Evolutionary conservation across 2,329 filamentous ascomycete species (phyloP), one percentile per base, ranked within the genome.

Genomic region (Fusarium irregulare): DNA sequence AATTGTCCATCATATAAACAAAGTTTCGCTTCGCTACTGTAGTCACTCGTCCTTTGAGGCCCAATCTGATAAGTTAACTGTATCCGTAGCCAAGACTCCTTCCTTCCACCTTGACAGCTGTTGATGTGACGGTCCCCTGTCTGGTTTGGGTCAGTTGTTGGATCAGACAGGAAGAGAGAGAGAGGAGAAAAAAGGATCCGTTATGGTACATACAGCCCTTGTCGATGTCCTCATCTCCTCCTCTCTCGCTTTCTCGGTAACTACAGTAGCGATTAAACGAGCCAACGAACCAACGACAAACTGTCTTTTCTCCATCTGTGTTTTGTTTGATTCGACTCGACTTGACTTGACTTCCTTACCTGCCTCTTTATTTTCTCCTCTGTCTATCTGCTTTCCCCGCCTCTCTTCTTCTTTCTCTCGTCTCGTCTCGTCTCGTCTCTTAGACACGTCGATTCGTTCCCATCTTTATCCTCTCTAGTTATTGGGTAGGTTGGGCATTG

Each of bases 151-250:
- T 62, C 40, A 27, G 46, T 55, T 70, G 68, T 72, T 70, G 62
- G 59, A 73, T 73, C 66, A 28, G 23, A 53, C 34, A 12, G 6
- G 20, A 21, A 18, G 16, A 50, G 5, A 50, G 5, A 50, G 23
- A 51, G 18, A 21, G 32, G 30, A n/a, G 53, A 71, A 73, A 68
- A 70, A 69, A 62, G 70, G 70, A 54, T 58, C 69, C 58, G 60
- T 62, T 53, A 60, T 41, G 59, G 56, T 60, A 45, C 42, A 60
- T 32, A 60, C 46, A 64, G 71, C 71, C 72, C 62, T 71, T 68
- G 71, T 73, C 64, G 46, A 66, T 47, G 57, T 73, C 57, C 48
- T 63, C 45, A 59, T 51, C 55, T 50, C 55, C 20, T 57, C 66
- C 51, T 58, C 56, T 71, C 56, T 71, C 46, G 59, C 49, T 53